A percentile compares a stretch with the other conserved stretches of the same genome.
These are phyloP conservation scores for Clathrospora elynae DNA, from an alignment of 2,329 filamentous ascomycete genomes.

Conservation along the genomic window DNA sequence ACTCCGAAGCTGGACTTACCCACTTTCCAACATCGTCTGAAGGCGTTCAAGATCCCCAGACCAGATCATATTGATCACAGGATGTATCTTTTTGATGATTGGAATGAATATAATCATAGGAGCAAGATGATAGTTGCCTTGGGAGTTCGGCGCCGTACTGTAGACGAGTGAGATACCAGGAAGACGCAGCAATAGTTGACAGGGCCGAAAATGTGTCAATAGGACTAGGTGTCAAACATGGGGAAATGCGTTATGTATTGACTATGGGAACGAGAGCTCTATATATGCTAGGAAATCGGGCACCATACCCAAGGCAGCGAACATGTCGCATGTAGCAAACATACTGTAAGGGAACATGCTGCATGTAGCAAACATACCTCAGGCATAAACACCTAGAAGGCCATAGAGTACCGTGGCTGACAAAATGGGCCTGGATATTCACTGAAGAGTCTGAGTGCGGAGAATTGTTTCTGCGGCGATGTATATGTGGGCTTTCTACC, in stretches of 20 bases:
- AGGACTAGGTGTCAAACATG: no score
- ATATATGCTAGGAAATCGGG: no score
- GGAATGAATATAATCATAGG: not conserved
- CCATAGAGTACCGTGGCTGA: no score
- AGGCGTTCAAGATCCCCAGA: not conserved
- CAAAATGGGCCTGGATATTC: not conserved
- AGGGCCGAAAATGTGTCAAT: not conserved
- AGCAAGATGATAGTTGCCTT: conserved; percentile 1
- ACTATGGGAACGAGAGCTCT: no score
- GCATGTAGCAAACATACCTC: no score
- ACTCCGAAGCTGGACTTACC: not conserved
- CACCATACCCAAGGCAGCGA: no score
- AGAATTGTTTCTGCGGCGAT: not conserved
- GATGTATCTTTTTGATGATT: not conserved
- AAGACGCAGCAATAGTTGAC: not conserved
- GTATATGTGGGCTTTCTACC: not conserved
- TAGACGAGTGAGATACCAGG: not conserved
- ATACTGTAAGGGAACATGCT: no score
- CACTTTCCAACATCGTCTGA: not conserved
- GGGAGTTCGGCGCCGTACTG: not conserved
- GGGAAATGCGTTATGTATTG: no score
- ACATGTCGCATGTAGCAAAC: no score
- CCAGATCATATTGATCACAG: not conserved
- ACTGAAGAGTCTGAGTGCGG: not conserved
- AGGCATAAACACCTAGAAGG: no score